Evolutionary conservation across 768 basidiomycete genomes (phyloP).

Genomic region (Gymnopilus junonius): DNA sequence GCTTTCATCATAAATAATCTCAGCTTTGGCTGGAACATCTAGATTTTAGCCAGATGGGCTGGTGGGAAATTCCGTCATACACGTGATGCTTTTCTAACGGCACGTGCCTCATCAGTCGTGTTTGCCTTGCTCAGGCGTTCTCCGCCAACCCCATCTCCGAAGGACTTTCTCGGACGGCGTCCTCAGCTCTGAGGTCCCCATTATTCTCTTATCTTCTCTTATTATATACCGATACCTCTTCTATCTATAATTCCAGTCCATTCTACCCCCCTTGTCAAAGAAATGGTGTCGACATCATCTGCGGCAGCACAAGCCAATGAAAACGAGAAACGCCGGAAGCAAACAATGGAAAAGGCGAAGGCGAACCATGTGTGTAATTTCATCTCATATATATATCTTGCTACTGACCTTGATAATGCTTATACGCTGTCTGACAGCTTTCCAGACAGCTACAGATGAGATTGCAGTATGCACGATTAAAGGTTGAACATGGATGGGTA

Average conservation of each 20-base stretch:
- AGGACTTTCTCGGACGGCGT: neutral
- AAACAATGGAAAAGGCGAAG: slow-evolving; percentile 58
- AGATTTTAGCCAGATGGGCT: too few relatives aligned
- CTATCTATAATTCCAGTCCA: neutral
- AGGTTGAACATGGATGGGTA: slow-evolving; percentile 85
- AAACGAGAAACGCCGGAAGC: slow-evolving; percentile 49
- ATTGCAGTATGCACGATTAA: slow-evolving; percentile 76
- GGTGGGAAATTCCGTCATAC: neutral
- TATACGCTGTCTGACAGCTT: slow-evolving; percentile 44
- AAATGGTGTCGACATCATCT: slow-evolving; percentile 40
- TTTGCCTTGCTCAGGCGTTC: slow-evolving; percentile 9
- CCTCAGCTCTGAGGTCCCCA: too few relatives aligned
- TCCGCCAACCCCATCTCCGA: neutral
- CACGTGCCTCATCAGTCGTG: slow-evolving; percentile 11
- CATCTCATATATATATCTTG: neutral
- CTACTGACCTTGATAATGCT: neutral
- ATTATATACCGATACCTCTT: neutral
- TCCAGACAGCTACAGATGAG: slow-evolving; percentile 75
- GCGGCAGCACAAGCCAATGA: slow-evolving; percentile 36
- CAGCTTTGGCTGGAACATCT: neutral
- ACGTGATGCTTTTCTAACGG: slow-evolving; percentile 10
- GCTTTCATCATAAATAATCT: neutral
- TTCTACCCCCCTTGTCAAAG: neutral
- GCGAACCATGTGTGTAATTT: slow-evolving; percentile 55
- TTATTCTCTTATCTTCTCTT: neutral